Evolutionary conservation across 495 filamentous ascomycete species (phyloP), one percentile per base, ranked within the genome.

Genomic region (Daldinia vernicosa): DNA sequence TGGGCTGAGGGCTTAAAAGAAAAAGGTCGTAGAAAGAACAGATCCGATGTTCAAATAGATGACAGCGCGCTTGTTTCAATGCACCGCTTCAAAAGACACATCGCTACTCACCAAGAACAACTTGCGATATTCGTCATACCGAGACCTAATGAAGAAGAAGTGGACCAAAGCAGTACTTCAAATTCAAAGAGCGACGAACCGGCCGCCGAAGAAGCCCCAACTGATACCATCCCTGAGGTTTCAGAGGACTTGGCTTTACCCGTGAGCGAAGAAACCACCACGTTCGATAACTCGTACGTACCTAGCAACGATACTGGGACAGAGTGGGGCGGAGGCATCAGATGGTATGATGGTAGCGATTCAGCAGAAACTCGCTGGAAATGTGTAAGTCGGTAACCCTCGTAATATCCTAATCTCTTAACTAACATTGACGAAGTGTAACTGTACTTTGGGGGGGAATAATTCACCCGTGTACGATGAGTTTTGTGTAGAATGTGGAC

Each of bases 31-130:
- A 43, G 7, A 6, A 43, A n/a, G 6, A n/a, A 43, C 39, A 17
- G n/a, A 6, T 7, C 15, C 1, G 1, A 43, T 19, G n/a, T 8
- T 43, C 39, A 43, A 43, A 15, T n/a, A 0, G 6, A 43, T 7
- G 15, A 17, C n/a, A 19, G 2, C 15, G 1, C n/a, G 39, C 39
- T 43, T 43, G 39, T 43, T n/a, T 43, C 39, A 17, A 43, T 17
- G 39, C 50, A 27, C 51, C 39, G 39, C 27, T 51, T 58, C 30
- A 66, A 66, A 39, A 54, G 40, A 30, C 63, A 66, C 14, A 53
- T 66, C 3, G 63, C 54, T 11, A 58, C 63, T n/a, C 54, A 66
- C 17, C 53, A 66, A 27, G 63, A 66, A 55, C 63, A 66, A 22
- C 28, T 66, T 28, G 63, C 63, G 1, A 28, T 37, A 9, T 66